Percentiles rank a stretch among this genome's conserved stretches.
Evolutionary conservation across 225 moss, liverwort and hornwort species (phyloP).

Genomic region (Polytrichum commune): DNA sequence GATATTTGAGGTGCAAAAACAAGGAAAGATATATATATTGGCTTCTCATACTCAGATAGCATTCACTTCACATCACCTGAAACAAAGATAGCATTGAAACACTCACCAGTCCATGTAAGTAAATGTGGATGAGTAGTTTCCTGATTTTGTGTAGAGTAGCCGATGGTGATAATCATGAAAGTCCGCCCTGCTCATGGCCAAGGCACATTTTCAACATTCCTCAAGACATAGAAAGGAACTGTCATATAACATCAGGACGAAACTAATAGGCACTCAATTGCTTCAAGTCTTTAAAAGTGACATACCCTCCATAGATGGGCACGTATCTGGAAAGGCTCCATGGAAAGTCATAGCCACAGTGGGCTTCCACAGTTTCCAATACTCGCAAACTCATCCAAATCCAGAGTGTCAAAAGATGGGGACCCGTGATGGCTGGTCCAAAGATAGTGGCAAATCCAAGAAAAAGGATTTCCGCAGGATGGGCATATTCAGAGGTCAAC

Average conservation of each 20-base stretch:
- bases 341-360: conserved; percentile 97
- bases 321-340: conserved; percentile 97
- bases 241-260: no score
- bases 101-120: conserved; percentile 97
- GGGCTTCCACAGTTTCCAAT: conserved; percentile 93
- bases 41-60: not conserved
- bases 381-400: conserved; percentile 99
- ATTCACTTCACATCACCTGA: not conserved
- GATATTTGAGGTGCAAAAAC: not conserved
- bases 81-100: not conserved
- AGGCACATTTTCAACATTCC: no score
- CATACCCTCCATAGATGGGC: conserved; percentile 94
- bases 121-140: conserved; percentile 97
- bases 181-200: conserved; percentile 64
- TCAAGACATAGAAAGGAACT: no score
- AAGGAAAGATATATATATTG: not conserved
- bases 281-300: not conserved
- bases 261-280: no score
- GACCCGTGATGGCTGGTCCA: conserved; percentile 95
- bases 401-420: conserved; percentile 92
- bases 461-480: conserved; percentile 94
- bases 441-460: conserved; percentile 97
- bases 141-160: conserved; percentile 93
- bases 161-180: conserved; percentile 99
- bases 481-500: conserved; percentile 96